Evolutionary conservation across 352 stramenopile genomes (phyloP), one percentile per base, ranked within the genome.

Genomic region (Peronospora tabacina): DNA sequence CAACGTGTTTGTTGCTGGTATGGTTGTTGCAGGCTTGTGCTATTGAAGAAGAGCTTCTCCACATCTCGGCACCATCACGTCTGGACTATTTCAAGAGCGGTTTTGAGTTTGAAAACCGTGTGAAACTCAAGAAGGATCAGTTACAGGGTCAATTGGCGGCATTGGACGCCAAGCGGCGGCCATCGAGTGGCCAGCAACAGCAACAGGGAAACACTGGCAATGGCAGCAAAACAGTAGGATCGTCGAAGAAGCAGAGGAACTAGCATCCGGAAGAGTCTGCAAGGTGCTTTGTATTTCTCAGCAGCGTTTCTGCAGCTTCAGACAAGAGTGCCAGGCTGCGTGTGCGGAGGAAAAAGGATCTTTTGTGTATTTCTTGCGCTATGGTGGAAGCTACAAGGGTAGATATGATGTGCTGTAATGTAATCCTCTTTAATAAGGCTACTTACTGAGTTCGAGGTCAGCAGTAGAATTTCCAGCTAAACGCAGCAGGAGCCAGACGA

Each of bases 41-140:
- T 28, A 94, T 94, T 61, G 82, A 94, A 58, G 84, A 94, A 41
- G 84, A 94, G 49, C 58, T 94, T 57, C 62, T 94, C 45, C 84
- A 94, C 52, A 94, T 94, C 45, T 89, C 84, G 44, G 81, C 84
- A 24, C 84, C 81, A 50, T 93, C 81, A 49, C 75, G 84, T 51
- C 66, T 94, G 7, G 84, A 94, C 51, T 94, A 94, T 70, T 94
- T 94, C 45, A 94, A 94, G 68, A 90, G 82, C 63, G 84, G 84
- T 55, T 92, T 91, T 55, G 82, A 93, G 68, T 94, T 94, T 55
- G 81, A 94, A 59, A 91, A 90, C 57, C 84, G 81, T 49, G 84
- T 94, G 30, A 90, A 91, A 56, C 66, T 93, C 42, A 94, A 94
- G 69, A 89, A 90, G 44, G 80, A 94, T 47, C 84, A 94, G 30